These are phyloP conservation scores for Solanum tarijense DNA, from an alignment of 257 asterid species.

Conservation along the genomic window DNA sequence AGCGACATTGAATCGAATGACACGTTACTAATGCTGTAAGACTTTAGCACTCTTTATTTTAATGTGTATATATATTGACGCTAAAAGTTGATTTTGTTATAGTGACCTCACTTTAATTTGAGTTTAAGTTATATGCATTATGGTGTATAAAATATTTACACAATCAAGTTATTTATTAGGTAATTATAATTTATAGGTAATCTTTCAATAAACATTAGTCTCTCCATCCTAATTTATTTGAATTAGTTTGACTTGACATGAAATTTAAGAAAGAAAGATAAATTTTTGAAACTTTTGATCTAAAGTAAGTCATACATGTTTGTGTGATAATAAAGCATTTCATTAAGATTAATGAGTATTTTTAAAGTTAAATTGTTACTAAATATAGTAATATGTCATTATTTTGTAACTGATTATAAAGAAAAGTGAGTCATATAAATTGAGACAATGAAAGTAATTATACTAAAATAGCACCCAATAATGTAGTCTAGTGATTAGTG, in stretches of 20 bases:
- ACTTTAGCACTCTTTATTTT: too few species aligned
- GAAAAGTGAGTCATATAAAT: background rate
- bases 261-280: background rate
- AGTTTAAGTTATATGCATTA: background rate
- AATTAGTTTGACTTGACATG: background rate
- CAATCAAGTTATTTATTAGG: background rate
- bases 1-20: too few species aligned
- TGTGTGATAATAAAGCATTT: background rate
- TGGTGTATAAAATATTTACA: background rate
- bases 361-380: background rate
- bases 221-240: background rate
- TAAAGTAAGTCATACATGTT: background rate
- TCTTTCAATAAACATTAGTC: background rate
- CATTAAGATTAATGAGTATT: background rate
- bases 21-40: too few species aligned
- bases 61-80: too few species aligned
- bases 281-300: background rate
- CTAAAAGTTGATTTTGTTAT: too few species aligned
- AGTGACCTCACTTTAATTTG: background rate
- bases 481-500: background rate
- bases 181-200: background rate
- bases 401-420: too few species aligned
- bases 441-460: background rate
- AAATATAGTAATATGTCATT: too few species aligned
- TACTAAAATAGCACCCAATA: background rate